Evolutionary conservation across 2,329 filamentous ascomycete species (phyloP).

Genomic region (Neocatenulostroma microsporum): DNA sequence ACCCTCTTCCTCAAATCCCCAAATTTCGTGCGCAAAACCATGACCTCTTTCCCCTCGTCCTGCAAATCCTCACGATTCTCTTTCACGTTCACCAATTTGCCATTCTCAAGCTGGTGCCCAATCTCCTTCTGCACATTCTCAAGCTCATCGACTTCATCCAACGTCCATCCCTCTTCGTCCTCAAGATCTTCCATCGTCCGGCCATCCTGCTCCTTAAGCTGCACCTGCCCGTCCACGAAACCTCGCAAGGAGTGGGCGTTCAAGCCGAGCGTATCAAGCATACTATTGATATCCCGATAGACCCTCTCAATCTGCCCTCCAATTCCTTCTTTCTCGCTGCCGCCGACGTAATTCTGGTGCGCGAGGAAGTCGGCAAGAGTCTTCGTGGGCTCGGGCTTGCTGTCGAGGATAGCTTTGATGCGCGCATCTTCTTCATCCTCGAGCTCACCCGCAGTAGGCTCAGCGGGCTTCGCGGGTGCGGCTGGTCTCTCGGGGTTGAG

Average conservation of each 20-base stretch:
- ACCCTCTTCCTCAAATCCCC: constrained; percentile 73
- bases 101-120: constrained; percentile 57
- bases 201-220: constrained; percentile 40
- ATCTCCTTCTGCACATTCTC: constrained; percentile 46
- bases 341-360: constrained; percentile 39
- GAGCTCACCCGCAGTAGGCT: constrained; percentile 41
- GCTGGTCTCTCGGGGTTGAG: constrained; percentile 24
- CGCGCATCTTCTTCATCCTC: constrained; percentile 63
- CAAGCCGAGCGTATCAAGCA: constrained; percentile 87
- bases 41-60: constrained; percentile 61
- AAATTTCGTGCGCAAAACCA: constrained; percentile 64
- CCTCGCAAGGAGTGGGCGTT: constrained; percentile 62
- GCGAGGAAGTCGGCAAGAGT: constrained; percentile 61
- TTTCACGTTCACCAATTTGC: constrained; percentile 60
- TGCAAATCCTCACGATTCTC: constrained; percentile 58
- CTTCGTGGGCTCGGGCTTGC: constrained; percentile 52
- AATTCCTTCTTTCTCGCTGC: constrained; percentile 34
- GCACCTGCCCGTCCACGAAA: constrained; percentile 60
- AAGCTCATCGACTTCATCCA: constrained; percentile 68
- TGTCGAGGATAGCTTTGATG: constrained; percentile 56
- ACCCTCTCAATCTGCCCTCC: constrained; percentile 44
- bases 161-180: constrained; percentile 52
- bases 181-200: constrained; percentile 56
- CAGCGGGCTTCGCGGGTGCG: constrained; percentile 27
- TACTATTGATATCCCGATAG: constrained; percentile 79